A percentile compares a stretch with the other conserved stretches of the same genome.
Conservation (phyloP, 352 stramenopile species). For the Globisporangium canariense region DNA sequence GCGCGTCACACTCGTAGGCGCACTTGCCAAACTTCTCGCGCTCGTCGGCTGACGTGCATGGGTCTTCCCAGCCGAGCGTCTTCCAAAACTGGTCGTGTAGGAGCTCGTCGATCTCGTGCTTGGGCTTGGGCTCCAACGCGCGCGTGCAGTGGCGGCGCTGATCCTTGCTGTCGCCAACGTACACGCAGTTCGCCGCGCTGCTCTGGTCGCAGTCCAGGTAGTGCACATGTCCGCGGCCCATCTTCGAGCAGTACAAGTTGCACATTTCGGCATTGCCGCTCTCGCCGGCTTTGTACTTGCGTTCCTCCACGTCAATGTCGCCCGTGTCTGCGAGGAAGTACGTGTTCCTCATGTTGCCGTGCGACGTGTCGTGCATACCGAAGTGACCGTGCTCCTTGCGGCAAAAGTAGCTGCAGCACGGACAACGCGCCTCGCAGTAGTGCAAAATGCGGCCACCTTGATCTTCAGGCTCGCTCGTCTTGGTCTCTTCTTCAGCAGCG, state of each 20-base stretch:
- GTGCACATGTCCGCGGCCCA: slow-evolving; percentile 71
- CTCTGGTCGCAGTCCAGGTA: slow-evolving; percentile 64
- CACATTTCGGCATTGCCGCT: slow-evolving; percentile 74
- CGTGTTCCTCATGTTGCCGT: slow-evolving; percentile 83
- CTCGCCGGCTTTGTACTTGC: slow-evolving; percentile 70
- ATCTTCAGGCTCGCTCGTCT: not conserved
- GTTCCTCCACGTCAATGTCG: slow-evolving; percentile 66
- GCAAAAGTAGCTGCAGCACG: slow-evolving; percentile 78
- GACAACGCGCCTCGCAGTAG: slow-evolving; percentile 67
- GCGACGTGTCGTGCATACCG: slow-evolving; percentile 54
- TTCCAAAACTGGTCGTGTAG: slow-evolving; percentile 79
- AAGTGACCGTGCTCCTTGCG: slow-evolving; percentile 53
- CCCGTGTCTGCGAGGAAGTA: slow-evolving; percentile 55
- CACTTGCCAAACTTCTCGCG: slow-evolving; percentile 68
- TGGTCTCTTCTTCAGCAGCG: slow-evolving; percentile 9
- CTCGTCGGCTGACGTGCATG: slow-evolving; percentile 51
- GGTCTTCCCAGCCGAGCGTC: slow-evolving; percentile 71
- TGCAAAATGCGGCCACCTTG: slow-evolving; percentile 29
- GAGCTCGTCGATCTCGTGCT: slow-evolving; percentile 59
- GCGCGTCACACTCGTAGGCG: slow-evolving; percentile 63
- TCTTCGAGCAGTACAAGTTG: slow-evolving; percentile 78
- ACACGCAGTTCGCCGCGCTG: slow-evolving; percentile 37
- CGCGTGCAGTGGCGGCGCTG: slow-evolving; percentile 69
- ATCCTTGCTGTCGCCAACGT: slow-evolving; percentile 37
- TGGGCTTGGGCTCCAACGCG: slow-evolving; percentile 45